phyloP scores from a whole-genome alignment of 106 monocot genomes.

The Acorus calamus region DNA sequence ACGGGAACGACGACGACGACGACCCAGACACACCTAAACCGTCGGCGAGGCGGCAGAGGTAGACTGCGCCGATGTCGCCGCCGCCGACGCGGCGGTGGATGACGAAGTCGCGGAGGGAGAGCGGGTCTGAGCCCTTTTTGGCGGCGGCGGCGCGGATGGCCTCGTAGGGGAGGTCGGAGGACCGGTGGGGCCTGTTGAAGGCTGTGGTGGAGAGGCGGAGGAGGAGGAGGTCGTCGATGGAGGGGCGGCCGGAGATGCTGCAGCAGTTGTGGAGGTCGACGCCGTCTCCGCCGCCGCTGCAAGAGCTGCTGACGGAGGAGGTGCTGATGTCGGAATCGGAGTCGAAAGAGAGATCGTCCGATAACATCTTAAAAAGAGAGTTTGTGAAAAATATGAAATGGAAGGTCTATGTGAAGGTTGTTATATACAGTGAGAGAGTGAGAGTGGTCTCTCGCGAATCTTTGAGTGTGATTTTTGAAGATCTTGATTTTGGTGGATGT shows the following conservation, averaged over 20 bases:
- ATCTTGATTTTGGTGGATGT: too few relatives aligned
- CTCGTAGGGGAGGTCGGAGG: slow-evolving; percentile 29
- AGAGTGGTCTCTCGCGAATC: too few relatives aligned
- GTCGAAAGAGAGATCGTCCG: too few relatives aligned
- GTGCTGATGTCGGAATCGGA: slow-evolving; percentile 5
- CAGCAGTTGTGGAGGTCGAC: not conserved
- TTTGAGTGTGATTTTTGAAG: too few relatives aligned
- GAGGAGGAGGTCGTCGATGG: not conserved
- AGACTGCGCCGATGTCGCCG: slow-evolving; percentile 84
- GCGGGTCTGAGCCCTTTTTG: slow-evolving; percentile 1
- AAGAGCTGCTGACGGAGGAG: slow-evolving; percentile 28
- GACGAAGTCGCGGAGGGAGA: slow-evolving; percentile 61
- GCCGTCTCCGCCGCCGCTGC: slow-evolving; percentile 1
- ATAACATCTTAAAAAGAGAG: too few relatives aligned
- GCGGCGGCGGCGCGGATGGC: slow-evolving; percentile 17
- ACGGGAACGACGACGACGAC: slow-evolving; percentile 10
- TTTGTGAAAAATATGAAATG: too few relatives aligned
- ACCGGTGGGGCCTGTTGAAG: slow-evolving; percentile 16
- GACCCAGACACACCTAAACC: not conserved
- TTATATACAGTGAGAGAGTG: too few relatives aligned
- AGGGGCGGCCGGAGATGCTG: slow-evolving; percentile 1
- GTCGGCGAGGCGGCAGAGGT: slow-evolving; percentile 51
- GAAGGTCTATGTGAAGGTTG: too few relatives aligned
- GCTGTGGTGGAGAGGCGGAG: not conserved
- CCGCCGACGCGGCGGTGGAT: slow-evolving; percentile 58